phyloP scores from a whole-genome alignment of 495 filamentous ascomycete species.

The Aspergillus biplanus region DNA sequence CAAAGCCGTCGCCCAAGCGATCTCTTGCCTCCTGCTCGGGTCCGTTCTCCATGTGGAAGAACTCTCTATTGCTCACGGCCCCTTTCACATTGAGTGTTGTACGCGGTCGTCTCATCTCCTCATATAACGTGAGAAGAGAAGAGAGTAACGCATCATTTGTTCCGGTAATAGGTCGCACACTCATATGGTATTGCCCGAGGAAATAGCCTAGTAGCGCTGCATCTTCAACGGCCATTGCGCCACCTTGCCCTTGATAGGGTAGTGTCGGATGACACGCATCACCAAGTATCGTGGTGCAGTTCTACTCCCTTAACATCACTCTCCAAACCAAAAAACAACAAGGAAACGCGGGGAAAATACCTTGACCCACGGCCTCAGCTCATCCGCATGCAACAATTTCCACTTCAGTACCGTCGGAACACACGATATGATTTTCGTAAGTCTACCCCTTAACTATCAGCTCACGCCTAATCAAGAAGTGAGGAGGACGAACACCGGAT shows the following conservation, averaged over 20 bases:
- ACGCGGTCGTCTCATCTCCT: not conserved
- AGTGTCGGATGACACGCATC: not conserved
- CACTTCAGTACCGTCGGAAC: conserved; percentile 1
- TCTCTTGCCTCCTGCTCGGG: not conserved
- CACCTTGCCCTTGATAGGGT: not conserved
- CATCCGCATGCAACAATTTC: not conserved
- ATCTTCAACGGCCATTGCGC: not conserved
- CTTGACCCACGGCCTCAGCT: not conserved
- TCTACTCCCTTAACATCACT: not conserved
- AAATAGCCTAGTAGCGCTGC: not conserved
- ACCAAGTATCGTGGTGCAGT: not conserved
- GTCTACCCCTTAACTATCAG: not conserved
- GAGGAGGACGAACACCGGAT: not conserved
- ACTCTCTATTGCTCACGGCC: not conserved
- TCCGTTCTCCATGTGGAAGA: not conserved
- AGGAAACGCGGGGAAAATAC: not conserved
- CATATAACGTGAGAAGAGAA: not conserved
- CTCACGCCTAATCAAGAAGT: not conserved
- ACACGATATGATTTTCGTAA: not conserved
- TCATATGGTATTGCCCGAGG: not conserved
- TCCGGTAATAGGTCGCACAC: not conserved
- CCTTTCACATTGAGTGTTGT: not conserved
- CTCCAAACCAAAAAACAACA: not conserved
- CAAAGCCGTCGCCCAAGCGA: not conserved
- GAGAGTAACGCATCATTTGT: not conserved